Evolutionary conservation across 2,329 filamentous ascomycete genomes (phyloP), one percentile per base, ranked within the genome.

Genomic region (Neobulgaria alba): DNA sequence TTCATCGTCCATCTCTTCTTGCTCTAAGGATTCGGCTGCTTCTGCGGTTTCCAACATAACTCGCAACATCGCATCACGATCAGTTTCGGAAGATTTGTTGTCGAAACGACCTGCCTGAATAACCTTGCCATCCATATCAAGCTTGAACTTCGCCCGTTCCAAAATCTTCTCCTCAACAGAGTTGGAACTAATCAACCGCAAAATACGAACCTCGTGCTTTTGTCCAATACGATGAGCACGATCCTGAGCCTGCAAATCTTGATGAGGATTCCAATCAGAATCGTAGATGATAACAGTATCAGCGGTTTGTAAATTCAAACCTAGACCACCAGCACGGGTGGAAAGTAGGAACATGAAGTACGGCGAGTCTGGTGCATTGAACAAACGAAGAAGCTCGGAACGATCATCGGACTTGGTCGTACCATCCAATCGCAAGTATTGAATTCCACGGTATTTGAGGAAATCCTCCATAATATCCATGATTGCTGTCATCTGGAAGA

Each of bases 391-490:
- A 42, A 98, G 72, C 38, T 95, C 88, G 1, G 89, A 95, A 51
- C 92, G 86, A 64, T 98, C 92, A 58, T 98, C 92, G 1, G 92
- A 89, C 63, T 98, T 98, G 33, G 92, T 98, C 1, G 88, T 92
- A 68, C 92, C 92, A 58, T 98, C 92, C 45, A 98, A 72, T 61
- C 92, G 88, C 51, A 98, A 73, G 61, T 94, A 98, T 57, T 84
- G 74, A 52, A 95, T 72, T 34, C 82, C 83, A 50, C 86, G 77
- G 57, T 87, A 82, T 3, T 90, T 82, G 48, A 98, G 66, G 62
- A 94, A 98, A 61, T 98, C 92, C 56, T 98, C 92, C 92, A 98
- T 96, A 58, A 98, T 98, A 65, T 98, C 95, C 92, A 98, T 98
- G 61, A 98, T 98, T 47, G 94, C 89, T 3, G 92, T 98, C 92